Percentiles rank a stretch among this genome's conserved stretches.
Conservation (phyloP, 768 basidiomycete genomes). For the Mycena crocata region DNA sequence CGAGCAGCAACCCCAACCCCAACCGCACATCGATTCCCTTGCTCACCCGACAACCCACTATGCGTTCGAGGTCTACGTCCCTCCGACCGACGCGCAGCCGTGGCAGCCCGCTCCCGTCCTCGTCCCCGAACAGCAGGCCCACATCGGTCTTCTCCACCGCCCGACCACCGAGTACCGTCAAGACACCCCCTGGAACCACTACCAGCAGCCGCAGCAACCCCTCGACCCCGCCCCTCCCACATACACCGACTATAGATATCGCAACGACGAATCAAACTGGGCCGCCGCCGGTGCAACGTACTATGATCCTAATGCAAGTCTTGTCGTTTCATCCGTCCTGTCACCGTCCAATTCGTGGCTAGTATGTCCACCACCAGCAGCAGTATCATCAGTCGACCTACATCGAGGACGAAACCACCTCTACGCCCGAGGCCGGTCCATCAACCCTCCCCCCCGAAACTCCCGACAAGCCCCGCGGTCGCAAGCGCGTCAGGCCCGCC, state of each 20-base stretch:
- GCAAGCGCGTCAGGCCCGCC: conserved; percentile 75
- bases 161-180: conserved; percentile 61
- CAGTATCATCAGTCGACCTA: conserved; percentile 64
- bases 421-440: conserved; percentile 53
- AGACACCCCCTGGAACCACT: conserved; percentile 66
- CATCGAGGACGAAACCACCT: conserved; percentile 60
- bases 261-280: conserved; percentile 70
- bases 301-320: conserved; percentile 67
- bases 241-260: conserved; percentile 68
- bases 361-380: conserved; percentile 69
- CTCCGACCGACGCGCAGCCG: conserved; percentile 61
- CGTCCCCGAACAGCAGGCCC: conserved; percentile 75
- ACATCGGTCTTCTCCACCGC: conserved; percentile 61
- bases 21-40: conserved; percentile 49
- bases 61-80: conserved; percentile 51
- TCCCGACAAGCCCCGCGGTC: conserved; percentile 67
- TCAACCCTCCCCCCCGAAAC: conserved; percentile 46
- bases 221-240: conserved; percentile 57
- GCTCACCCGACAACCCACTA: conserved; percentile 50
- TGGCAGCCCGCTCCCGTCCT: conserved; percentile 75
- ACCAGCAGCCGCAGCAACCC: conserved; percentile 57
- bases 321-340: conserved; percentile 17
- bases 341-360: conserved; percentile 3
- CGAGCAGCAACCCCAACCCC: conserved; percentile 19
- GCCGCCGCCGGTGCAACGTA: conserved; percentile 60